A percentile compares a stretch with the other conserved stretches of the same genome.
Conservation (phyloP, 345 rosid species). For the Brassica juncea region DNA sequence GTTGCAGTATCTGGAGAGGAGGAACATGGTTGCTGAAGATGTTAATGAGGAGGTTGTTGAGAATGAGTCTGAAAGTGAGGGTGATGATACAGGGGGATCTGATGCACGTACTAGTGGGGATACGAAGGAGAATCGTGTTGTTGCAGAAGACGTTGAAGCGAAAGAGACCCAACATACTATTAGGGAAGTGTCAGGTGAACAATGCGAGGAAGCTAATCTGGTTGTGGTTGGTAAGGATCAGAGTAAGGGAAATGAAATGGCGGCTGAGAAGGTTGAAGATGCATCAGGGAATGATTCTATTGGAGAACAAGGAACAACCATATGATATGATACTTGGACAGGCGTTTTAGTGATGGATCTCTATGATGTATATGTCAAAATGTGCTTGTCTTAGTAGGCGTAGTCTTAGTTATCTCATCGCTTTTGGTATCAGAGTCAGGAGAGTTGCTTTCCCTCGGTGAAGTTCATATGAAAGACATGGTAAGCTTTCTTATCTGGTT, state of each 20-base stretch:
- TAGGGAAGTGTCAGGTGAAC: slow-evolving; percentile 17
- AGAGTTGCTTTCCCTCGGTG: not conserved
- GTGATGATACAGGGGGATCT: slow-evolving; percentile 65
- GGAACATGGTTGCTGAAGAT: slow-evolving; percentile 39
- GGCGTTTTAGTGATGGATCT: slow-evolving; percentile 21
- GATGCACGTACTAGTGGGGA: slow-evolving; percentile 47
- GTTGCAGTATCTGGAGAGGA: slow-evolving; percentile 81
- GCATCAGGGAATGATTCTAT: slow-evolving; percentile 26
- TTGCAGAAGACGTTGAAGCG: slow-evolving; percentile 27
- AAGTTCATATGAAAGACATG: slow-evolving; percentile 26
- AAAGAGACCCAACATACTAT: slow-evolving; percentile 12
- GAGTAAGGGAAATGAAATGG: slow-evolving; percentile 32
- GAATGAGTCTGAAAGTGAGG: slow-evolving; percentile 67
- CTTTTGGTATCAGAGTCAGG: slow-evolving; percentile 12
- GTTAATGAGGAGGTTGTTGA: slow-evolving; percentile 61
- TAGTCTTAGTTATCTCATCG: slow-evolving; percentile 25
- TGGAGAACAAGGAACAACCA: slow-evolving; percentile 21
- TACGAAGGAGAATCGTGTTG: slow-evolving; percentile 38
- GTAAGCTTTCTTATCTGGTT: slow-evolving; percentile 12
- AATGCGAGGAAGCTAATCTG: slow-evolving; percentile 13
- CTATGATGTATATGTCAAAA: slow-evolving; percentile 30
- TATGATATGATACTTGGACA: slow-evolving; percentile 18
- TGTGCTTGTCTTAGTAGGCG: slow-evolving; percentile 31
- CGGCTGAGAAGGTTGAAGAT: slow-evolving; percentile 20
- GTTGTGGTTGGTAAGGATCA: slow-evolving; percentile 20